These are phyloP conservation scores for Rosellinia necatrix DNA, from an alignment of 2,329 filamentous ascomycete species.

Conservation along the genomic window DNA sequence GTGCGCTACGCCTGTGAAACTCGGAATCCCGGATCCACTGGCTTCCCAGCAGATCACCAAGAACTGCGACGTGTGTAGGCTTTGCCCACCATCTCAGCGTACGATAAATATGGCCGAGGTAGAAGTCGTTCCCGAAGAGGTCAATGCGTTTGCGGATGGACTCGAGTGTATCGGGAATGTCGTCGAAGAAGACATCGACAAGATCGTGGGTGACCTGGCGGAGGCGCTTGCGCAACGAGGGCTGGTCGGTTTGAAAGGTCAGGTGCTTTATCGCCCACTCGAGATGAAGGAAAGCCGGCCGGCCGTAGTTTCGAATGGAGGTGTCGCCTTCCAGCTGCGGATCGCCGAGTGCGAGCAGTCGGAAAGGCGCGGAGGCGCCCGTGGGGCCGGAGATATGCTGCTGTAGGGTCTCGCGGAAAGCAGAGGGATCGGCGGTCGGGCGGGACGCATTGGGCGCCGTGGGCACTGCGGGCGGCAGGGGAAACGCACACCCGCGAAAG, in stretches of 20 bases:
- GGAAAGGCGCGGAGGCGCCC: constrained; percentile 68
- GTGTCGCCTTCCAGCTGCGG: constrained; percentile 93
- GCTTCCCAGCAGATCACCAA: constrained; percentile 90
- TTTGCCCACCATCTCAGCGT: constrained; percentile 80
- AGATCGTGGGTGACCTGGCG: constrained; percentile 61
- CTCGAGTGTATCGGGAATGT: constrained; percentile 69
- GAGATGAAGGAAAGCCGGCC: constrained; percentile 59
- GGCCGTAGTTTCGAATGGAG: constrained; percentile 68
- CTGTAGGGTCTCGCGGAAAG: constrained; percentile 46
- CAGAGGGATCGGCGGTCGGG: constrained; percentile 20
- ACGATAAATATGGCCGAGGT: constrained; percentile 90
- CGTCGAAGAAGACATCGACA: constrained; percentile 66
- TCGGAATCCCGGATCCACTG: constrained; percentile 92
- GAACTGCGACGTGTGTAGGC: constrained; percentile 85
- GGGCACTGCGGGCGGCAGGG: constrained; percentile 49
- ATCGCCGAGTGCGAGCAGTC: constrained; percentile 85
- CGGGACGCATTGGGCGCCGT: constrained; percentile 6
- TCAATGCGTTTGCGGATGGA: constrained; percentile 81
- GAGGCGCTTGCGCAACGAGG: constrained; percentile 56
- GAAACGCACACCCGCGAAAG: constrained; percentile 81
- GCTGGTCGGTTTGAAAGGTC: constrained; percentile 51
- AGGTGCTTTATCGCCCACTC: constrained; percentile 52
- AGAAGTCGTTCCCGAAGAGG: constrained; percentile 91
- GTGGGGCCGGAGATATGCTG: constrained; percentile 39
- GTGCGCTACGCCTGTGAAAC: constrained; percentile 71